phyloP scores from a whole-genome alignment of 352 stramenopile species.

The Peronospora tabacina region DNA sequence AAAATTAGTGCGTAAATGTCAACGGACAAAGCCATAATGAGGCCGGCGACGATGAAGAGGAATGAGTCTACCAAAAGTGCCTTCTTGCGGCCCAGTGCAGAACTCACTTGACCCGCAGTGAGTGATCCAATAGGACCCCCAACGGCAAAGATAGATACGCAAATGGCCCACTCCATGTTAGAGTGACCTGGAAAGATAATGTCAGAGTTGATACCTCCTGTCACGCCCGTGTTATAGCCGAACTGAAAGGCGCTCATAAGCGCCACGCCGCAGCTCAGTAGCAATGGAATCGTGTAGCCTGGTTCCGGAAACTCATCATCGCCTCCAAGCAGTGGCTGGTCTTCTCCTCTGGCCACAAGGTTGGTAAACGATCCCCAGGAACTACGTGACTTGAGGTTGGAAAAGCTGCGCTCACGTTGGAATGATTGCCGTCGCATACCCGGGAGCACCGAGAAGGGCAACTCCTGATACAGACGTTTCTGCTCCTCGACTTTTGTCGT shows the following conservation, averaged over 20 bases:
- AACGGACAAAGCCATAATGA: constrained; percentile 49
- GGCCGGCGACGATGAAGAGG: constrained; percentile 53
- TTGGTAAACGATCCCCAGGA: constrained; percentile 54
- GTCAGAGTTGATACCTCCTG: constrained; percentile 48
- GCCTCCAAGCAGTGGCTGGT: constrained; percentile 52
- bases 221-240: constrained; percentile 70
- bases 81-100: constrained; percentile 52
- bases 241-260: constrained; percentile 69
- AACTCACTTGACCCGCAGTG: constrained; percentile 47
- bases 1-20: constrained; percentile 70
- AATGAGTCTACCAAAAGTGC: constrained; percentile 51
- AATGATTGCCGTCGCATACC: constrained; percentile 68
- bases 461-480: constrained; percentile 63
- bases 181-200: constrained; percentile 59
- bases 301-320: constrained; percentile 56
- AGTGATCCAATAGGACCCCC: constrained; percentile 59
- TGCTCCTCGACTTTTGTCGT: constrained; percentile 51
- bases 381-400: constrained; percentile 53
- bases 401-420: constrained; percentile 62
- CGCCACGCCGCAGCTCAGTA: constrained; percentile 57
- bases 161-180: constrained; percentile 58
- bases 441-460: constrained; percentile 61
- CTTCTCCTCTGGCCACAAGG: constrained; percentile 49
- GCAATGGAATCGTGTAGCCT: constrained; percentile 57
- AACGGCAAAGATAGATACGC: constrained; percentile 59